Base-by-base conservation (phyloP, 805 yeast species). In the Metschnikowia continentalis region DNA sequence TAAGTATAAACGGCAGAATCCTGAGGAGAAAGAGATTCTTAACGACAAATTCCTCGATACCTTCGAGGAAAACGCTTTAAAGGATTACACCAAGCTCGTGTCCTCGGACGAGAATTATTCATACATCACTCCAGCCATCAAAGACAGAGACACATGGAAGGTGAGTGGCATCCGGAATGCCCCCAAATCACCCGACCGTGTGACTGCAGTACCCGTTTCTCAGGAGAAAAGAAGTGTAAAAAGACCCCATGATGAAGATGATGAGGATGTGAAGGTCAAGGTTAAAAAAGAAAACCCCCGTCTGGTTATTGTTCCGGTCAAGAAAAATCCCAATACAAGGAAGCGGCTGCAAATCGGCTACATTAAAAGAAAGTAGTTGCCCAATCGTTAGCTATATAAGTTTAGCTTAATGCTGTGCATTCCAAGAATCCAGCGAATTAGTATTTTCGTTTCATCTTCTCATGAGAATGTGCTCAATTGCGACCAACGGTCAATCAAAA, bases 1-100 rank as follows among this genome's bases (percentile, higher is more conserved):
- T 32, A 66, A 63, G 47, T 73, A 66, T 54, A 51, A 49, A 32
- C 47, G 60, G 6, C 59, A 58, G 44, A 54, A 58, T 35, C 52
- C 52, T 2, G 55, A 46, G 10, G 36, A 46, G 26, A 35, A 30
- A 13, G 19, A 14, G 11, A 22, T 42, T 33, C 46, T 42, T 11
- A 19, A 35, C 35, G 38, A 33, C 32, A 23, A 14, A 13, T 42
- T 42, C 32, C 46, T 42, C 37, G 46, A 42, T 32, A 20, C n/a
- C 5, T 42, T 42, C 22, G 19, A 37, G 6, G 32, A 20, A 33
- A 15, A 20, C 19, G 20, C 37, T 11, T 14, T 33, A n/a, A 20
- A 13, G n/a, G 46, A 42, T 32, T 42, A 42, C 46, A 23, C 42
- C 32, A 32, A 42, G 38, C 46, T 40, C 26, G 22, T 30, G 35